Percentiles rank a stretch among this genome's conserved stretches.
phyloP scores from a whole-genome alignment of 2,329 filamentous ascomycete genomes.

The Alternaria longipes region DNA sequence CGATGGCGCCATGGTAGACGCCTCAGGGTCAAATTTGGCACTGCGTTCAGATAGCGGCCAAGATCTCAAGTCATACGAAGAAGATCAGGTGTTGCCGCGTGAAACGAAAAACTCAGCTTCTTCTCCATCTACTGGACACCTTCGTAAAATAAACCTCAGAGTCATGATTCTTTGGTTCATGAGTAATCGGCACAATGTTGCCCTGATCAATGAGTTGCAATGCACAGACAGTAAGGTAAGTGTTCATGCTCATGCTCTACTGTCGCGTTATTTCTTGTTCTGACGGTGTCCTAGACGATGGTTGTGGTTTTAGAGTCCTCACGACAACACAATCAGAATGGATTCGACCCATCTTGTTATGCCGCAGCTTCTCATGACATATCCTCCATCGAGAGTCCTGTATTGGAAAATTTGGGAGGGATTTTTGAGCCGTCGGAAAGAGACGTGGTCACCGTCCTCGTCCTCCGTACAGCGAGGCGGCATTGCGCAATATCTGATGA shows the following conservation, averaged over 20 bases:
- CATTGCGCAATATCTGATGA: constrained; percentile 4
- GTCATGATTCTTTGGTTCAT: constrained; percentile 6
- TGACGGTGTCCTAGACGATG: constrained; percentile 1
- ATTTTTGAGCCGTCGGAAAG: constrained; percentile 11
- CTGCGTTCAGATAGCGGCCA: background rate
- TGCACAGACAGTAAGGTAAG: constrained; percentile 2
- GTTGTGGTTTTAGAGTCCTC: constrained; percentile 7
- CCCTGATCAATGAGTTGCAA: constrained; percentile 3
- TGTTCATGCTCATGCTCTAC: background rate
- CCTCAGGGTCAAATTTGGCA: background rate
- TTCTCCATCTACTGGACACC: background rate
- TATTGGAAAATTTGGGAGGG: constrained; percentile 3
- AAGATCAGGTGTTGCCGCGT: constrained; percentile 1
- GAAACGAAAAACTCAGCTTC: background rate
- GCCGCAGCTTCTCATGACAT: constrained; percentile 1
- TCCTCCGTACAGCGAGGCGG: constrained; percentile 8
- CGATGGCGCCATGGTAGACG: background rate
- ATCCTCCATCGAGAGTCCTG: background rate
- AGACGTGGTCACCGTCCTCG: constrained; percentile 10
- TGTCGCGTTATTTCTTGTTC: constrained; percentile 1
- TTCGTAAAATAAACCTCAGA: constrained; percentile 6
- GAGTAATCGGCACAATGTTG: constrained; percentile 1
- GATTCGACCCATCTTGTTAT: background rate
- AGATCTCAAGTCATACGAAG: background rate
- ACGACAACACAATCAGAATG: background rate